Conservation (phyloP, 2,329 filamentous ascomycete genomes). For the Aspergillus sp. region DNA sequence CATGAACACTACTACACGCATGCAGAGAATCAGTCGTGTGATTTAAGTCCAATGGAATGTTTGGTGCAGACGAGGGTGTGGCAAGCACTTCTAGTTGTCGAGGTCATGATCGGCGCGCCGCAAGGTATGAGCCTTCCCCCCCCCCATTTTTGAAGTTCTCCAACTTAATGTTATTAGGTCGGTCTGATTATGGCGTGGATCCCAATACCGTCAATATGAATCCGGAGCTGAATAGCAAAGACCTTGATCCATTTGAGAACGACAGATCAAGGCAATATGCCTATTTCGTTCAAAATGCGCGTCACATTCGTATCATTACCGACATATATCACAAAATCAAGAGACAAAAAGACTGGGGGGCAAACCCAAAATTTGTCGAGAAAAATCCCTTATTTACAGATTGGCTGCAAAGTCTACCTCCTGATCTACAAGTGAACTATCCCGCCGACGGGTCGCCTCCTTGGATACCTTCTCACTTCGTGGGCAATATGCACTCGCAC, state of each 20-base stretch:
- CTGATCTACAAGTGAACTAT: slow-evolving; percentile 75
- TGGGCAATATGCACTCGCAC: slow-evolving; percentile 87
- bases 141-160: background rate
- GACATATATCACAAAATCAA: slow-evolving; percentile 71
- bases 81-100: slow-evolving; percentile 82
- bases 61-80: slow-evolving; percentile 82
- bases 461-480: slow-evolving; percentile 81
- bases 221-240: slow-evolving; percentile 62
- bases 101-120: slow-evolving; percentile 89
- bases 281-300: slow-evolving; percentile 74
- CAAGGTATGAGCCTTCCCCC: slow-evolving; percentile 64
- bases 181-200: slow-evolving; percentile 74
- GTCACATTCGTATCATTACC: slow-evolving; percentile 76
- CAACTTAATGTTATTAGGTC: slow-evolving; percentile 52
- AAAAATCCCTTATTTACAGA: slow-evolving; percentile 74
- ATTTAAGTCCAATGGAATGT: slow-evolving; percentile 70
- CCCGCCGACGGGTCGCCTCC: slow-evolving; percentile 76
- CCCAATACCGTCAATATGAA: slow-evolving; percentile 74
- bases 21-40: slow-evolving; percentile 68
- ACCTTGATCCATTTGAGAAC: slow-evolving; percentile 72
- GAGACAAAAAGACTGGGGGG: slow-evolving; percentile 79
- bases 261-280: slow-evolving; percentile 80
- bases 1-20: slow-evolving; percentile 85
- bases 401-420: slow-evolving; percentile 75
- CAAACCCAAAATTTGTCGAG: slow-evolving; percentile 78